Base-by-base conservation (phyloP, 2,329 filamentous ascomycete species). In the Fonsecaea pedrosoi region DNA sequence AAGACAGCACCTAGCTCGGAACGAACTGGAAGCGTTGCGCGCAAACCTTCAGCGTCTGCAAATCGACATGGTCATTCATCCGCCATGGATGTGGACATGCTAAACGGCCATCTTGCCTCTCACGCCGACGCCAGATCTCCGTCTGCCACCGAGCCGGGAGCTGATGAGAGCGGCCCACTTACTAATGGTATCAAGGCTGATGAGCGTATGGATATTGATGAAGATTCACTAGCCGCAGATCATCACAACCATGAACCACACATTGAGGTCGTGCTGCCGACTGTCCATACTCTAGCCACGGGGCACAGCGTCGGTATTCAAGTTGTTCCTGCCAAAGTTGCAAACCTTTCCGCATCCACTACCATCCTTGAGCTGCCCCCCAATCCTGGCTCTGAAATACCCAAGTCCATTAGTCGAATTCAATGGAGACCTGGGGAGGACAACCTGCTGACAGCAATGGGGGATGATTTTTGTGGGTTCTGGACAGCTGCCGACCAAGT, bases 291-390 rank as follows among this genome's bases (percentile, higher is more conserved):
- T 10, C 71, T 83, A 65, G 78, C 77, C 42, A 80, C 75, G 54
- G 82, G 82, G 58, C 75, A 77, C 62, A 83, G 81, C 73, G 75
- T 80, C 70, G 81, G 79, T 66, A 77, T 83, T 65, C 82, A 83
- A 74, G 82, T 80, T 71, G 63, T 65, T 59, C 79, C 81, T 73
- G 80, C 81, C 75, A 83, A 83, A 75, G 78, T 81, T 54, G 75
- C 78, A 68, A 81, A 83, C 73, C 77, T 84, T 64, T 76, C 76
- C 45, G 77, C 80, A 53, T 75, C 81, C 71, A 82, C 82, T 70
- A 76, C 76, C 67, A 73, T 82, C 25, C 72, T 84, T 35, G 53
- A 65, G 12, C 45, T 69, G 21, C 60, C 59, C 3, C 75, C 80
- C 73, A 71, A 78, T 66, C 73, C 75, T 61, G 70, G 70, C 38